These are phyloP conservation scores for Boletus vinaceobasis DNA, from an alignment of 768 basidiomycete species.

Conservation along the genomic window DNA sequence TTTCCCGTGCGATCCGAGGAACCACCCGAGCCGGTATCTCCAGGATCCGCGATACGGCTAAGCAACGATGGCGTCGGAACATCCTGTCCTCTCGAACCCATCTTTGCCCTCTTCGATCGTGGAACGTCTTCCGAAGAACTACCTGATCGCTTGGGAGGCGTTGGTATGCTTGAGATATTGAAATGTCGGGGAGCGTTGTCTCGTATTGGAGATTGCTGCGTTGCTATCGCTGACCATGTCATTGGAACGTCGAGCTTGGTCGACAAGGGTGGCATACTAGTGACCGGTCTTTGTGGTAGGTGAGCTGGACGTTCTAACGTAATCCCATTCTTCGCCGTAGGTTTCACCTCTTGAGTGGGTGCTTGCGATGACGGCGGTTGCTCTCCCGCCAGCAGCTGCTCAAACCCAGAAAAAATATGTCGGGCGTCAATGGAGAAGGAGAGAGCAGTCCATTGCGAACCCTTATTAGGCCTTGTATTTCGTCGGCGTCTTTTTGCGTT, in stretches of 20 bases:
- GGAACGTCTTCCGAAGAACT: constrained; percentile 31
- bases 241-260: constrained; percentile 13
- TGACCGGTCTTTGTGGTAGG: constrained; percentile 23
- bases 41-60: constrained; percentile 38
- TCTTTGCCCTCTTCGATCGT: constrained; percentile 35
- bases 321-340: constrained; percentile 12
- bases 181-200: constrained; percentile 10
- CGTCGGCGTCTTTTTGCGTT: constrained; percentile 23
- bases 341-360: constrained; percentile 10
- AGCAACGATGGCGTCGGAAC: constrained; percentile 39
- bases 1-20: constrained; percentile 17
- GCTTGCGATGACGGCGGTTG: constrained; percentile 17
- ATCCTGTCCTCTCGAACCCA: constrained; percentile 26
- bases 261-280: constrained; percentile 11
- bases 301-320: constrained; percentile 24
- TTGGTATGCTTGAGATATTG: constrained; percentile 4
- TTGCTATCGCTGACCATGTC: constrained; percentile 8
- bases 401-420: constrained; percentile 41
- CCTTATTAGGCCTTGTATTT: constrained; percentile 47
- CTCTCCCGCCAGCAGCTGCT: constrained; percentile 38
- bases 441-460: constrained; percentile 51
- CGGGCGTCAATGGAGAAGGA: constrained; percentile 36
- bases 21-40: constrained; percentile 14
- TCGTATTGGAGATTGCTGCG: constrained; percentile 9
- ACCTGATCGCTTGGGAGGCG: constrained; percentile 25